Evolutionary conservation across 129 eudicot genomes (phyloP), one percentile per base, ranked within the genome.

Genomic region (Lactuca saligna): DNA sequence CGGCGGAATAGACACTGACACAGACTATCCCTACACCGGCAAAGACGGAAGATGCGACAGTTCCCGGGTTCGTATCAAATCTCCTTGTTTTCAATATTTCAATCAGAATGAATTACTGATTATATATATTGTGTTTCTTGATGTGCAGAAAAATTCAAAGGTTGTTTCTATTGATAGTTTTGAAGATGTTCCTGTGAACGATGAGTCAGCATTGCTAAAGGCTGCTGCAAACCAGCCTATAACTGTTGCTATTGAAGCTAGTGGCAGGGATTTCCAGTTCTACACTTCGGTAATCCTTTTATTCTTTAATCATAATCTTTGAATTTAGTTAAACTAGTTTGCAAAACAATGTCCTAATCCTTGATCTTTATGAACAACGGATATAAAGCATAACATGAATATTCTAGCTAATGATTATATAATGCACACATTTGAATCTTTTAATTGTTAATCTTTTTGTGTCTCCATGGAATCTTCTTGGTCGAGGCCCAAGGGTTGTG

Each of bases 211-310:
- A 3, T 60, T 91, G 77, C 64, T 78, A 76, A 87, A 87, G 72
- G 97, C 95, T 14, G 83, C 78, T 31, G 84, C 95, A 14, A 62
- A 79, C 50, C 95, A 91, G 70, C 97, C 97, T 5, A 78, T 91
- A 10, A 83, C 89, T 64, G 91, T 87, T 69, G 91, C 91, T 39
- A 91, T 91, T 66, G 97, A 87, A 78, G 97, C 92, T 5, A 85
- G 91, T 25, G 85, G 95, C 78, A 63, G 87, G 64, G 91, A 80
- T 65, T 91, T 91, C 71, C 97, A 91, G 56, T 78, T 81, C 44
- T 91, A 91, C 66, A 65, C 75, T 46, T 87, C 97, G 74, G 97
- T 90, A 90, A 59, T 61, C 15, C 34, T 69, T 20, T 63, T 54
- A 46, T 38, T 67, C 12, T 66, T 66, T 20, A 14, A 2, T 2